A percentile compares a stretch with the other conserved stretches of the same genome.
phyloP scores from a whole-genome alignment of 1,284 basidiomycete species.

The Sporisorium exsertum region DNA sequence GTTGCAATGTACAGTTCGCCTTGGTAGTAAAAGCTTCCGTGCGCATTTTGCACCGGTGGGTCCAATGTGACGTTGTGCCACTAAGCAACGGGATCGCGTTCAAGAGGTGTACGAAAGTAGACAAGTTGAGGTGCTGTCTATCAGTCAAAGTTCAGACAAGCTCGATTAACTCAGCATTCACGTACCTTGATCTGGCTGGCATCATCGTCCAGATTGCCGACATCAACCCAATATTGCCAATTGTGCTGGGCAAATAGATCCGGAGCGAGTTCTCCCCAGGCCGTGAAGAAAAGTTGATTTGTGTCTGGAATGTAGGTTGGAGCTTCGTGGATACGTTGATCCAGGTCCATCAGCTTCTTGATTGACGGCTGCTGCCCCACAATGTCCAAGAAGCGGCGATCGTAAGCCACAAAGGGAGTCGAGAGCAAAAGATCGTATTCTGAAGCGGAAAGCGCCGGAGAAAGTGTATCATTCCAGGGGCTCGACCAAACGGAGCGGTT shows the following conservation, averaged over 20 bases:
- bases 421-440: not conserved
- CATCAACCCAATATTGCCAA: not conserved
- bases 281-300: not conserved
- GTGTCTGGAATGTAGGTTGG: not conserved
- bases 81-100: not conserved
- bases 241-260: not conserved
- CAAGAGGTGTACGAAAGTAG: not conserved
- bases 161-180: too few species aligned
- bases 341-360: constrained; percentile 1
- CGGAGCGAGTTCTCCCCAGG: not conserved
- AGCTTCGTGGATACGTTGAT: not conserved
- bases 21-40: constrained; percentile 1
- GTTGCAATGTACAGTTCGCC: not conserved
- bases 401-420: not conserved
- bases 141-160: too few species aligned
- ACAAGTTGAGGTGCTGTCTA: too few species aligned
- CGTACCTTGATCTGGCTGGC: constrained; percentile 4
- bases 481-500: not conserved
- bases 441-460: not conserved
- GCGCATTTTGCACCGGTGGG: not conserved
- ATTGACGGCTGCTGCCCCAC: not conserved
- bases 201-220: not conserved
- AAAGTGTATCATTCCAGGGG: not conserved
- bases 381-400: not conserved
- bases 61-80: not conserved